phyloP scores from a whole-genome alignment of 2,329 filamentous ascomycete species.

The Monilinia laxa region DNA sequence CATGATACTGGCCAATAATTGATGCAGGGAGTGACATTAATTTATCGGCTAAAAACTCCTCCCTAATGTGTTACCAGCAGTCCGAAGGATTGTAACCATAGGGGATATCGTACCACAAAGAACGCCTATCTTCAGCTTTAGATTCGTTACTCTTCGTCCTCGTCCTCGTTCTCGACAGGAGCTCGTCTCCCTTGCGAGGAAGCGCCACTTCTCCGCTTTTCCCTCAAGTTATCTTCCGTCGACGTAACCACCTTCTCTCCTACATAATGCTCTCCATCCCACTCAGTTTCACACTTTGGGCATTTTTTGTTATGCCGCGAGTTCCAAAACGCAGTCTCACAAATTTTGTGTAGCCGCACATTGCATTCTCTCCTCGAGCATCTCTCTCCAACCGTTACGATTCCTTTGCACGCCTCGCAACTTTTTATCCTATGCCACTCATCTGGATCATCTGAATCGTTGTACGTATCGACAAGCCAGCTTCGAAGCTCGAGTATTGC shows the following conservation, averaged over 20 bases:
- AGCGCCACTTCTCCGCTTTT: conserved; percentile 37
- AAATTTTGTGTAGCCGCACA: conserved; percentile 74
- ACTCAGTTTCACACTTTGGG: conserved; percentile 56
- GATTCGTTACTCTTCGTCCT: conserved; percentile 5
- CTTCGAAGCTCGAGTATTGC: conserved; percentile 79
- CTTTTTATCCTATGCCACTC: conserved; percentile 76
- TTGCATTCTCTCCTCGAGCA: conserved; percentile 68
- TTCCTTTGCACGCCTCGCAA: conserved; percentile 84
- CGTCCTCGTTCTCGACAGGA: conserved; percentile 26
- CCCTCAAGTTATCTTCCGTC: conserved; percentile 38
- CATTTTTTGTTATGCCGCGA: conserved; percentile 58
- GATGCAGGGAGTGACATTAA: neutral
- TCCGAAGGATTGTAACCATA: conserved; percentile 3
- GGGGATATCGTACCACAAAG: conserved; percentile 9
- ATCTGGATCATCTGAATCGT: conserved; percentile 63
- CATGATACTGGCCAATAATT: neutral
- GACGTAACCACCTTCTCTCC: conserved; percentile 40
- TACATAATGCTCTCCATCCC: conserved; percentile 44
- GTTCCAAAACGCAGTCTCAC: conserved; percentile 71
- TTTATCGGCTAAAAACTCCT: neutral
- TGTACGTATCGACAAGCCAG: conserved; percentile 89
- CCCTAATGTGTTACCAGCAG: neutral
- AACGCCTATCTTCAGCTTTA: conserved; percentile 12
- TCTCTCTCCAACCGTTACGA: conserved; percentile 81
- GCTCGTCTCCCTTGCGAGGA: conserved; percentile 18